Base-by-base conservation (phyloP, 306 rosid species). In the Casuarina cunninghamiana region DNA sequence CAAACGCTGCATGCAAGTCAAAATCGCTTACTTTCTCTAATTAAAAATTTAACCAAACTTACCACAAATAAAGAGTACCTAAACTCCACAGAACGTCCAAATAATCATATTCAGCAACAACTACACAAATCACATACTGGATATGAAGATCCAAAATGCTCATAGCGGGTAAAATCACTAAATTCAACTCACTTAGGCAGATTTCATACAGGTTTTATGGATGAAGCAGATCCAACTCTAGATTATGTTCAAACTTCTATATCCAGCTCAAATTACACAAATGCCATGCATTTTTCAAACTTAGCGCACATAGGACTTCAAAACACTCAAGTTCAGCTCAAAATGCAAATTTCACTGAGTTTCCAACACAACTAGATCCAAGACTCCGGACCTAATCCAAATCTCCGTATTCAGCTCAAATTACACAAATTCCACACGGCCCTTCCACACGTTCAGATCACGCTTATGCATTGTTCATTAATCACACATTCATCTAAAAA, bases 1-100 rank as follows among this genome's bases (percentile, higher is more conserved):
- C 76, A 77, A 77, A 74, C 21, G 51, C 82, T 73, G 75, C 26
- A 73, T 53, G 61, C 75, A 48, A 72, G 68, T 78, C n/a, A 42
- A 53, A 75, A 17, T 32, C 41, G 48, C 76, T 78, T 73, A 55
- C 46, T 74, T 46, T 66, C 60, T 53, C 73, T 78, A 11, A 48
- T 41, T 21, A 78, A 77, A 66, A 55, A 45, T 46, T 50, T 74
- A 32, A 41, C 49, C 75, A 60, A 62, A 38, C 21, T 58, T 44
- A 63, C 62, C 53, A 83, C 69, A 75, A 55, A 70, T 46, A 16
- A 76, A 46, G 13, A 39, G 78, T 66, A 35, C 60, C 21, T 66
- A 55, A 72, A 62, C 48, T 42, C 53, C 12, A 60, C 32, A 42
- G 43, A 74, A 78, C 62, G 42, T 19, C 43, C 9, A 76, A 71